A percentile compares a stretch with the other conserved stretches of the same genome.
Conservation (phyloP, 2,329 filamentous ascomycete species). For the Penicillium sp. region DNA sequence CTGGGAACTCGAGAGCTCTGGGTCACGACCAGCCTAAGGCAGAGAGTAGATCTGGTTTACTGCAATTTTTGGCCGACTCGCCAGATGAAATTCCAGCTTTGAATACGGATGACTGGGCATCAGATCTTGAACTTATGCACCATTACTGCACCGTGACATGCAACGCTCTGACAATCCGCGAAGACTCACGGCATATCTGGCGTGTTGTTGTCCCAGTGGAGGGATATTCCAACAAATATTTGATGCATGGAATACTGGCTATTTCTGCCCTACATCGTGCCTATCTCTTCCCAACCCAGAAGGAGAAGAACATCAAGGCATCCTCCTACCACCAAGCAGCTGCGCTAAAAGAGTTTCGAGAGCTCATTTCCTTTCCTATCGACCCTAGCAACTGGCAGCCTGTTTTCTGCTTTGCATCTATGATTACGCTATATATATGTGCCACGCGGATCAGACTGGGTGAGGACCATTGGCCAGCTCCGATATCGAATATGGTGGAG, state of each 20-base stretch:
- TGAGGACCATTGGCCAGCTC: conserved; percentile 13
- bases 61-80: conserved; percentile 9
- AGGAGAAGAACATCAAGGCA: conserved; percentile 15
- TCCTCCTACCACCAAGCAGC: conserved; percentile 17
- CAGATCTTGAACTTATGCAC: conserved; percentile 45
- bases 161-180: conserved; percentile 14
- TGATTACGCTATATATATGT: conserved; percentile 16
- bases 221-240: conserved; percentile 30
- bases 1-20: neutral
- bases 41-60: conserved; percentile 8
- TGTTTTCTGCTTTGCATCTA: conserved; percentile 20
- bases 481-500: conserved; percentile 18
- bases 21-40: neutral
- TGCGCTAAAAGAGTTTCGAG: conserved; percentile 19
- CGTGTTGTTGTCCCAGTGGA: conserved; percentile 29
- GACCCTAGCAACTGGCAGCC: conserved; percentile 20
- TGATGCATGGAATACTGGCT: conserved; percentile 34
- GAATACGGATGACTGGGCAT: conserved; percentile 16
- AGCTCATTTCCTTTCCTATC: conserved; percentile 17
- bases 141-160: conserved; percentile 39
- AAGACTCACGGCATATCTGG: conserved; percentile 30
- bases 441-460: conserved; percentile 11
- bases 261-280: conserved; percentile 29
- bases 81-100: neutral
- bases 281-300: conserved; percentile 13